Evolutionary conservation across 306 rosid genomes (phyloP).

Genomic region (Malus sylvestris): DNA sequence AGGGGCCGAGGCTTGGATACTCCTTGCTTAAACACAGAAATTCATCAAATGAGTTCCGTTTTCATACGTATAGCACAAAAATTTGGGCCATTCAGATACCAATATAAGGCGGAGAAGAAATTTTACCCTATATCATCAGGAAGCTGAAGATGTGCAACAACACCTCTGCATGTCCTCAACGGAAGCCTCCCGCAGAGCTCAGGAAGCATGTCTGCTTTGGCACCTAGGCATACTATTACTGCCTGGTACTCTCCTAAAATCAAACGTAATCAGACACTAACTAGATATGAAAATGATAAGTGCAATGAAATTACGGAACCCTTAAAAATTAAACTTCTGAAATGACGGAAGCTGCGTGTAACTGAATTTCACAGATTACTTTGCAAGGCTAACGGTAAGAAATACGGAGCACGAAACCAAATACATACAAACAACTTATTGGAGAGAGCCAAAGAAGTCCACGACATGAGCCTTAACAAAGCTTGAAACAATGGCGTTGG

Average conservation of each 20-base stretch:
- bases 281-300: background rate
- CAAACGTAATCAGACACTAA: background rate
- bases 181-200: conserved; percentile 89
- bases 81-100: background rate
- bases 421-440: background rate
- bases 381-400: too few species aligned
- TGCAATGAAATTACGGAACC: conserved; percentile 1
- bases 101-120: background rate
- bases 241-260: conserved; percentile 71
- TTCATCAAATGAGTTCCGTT: background rate
- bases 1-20: conserved; percentile 61
- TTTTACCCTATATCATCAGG: conserved; percentile 50
- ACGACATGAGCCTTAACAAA: background rate
- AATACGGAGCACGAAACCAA: too few species aligned
- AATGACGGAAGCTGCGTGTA: too few species aligned
- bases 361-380: too few species aligned
- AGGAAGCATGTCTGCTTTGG: conserved; percentile 67
- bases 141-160: conserved; percentile 63
- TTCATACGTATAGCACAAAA: too few species aligned
- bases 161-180: conserved; percentile 85
- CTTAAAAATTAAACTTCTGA: too few species aligned
- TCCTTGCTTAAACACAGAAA: conserved; percentile 41
- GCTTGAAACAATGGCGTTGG: conserved; percentile 1
- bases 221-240: conserved; percentile 77
- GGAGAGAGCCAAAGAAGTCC: too few species aligned